Percentiles rank a stretch among this genome's conserved stretches.
These are phyloP conservation scores for Candida ponderosae DNA, from an alignment of 805 yeast genomes.

Conservation along the genomic window DNA sequence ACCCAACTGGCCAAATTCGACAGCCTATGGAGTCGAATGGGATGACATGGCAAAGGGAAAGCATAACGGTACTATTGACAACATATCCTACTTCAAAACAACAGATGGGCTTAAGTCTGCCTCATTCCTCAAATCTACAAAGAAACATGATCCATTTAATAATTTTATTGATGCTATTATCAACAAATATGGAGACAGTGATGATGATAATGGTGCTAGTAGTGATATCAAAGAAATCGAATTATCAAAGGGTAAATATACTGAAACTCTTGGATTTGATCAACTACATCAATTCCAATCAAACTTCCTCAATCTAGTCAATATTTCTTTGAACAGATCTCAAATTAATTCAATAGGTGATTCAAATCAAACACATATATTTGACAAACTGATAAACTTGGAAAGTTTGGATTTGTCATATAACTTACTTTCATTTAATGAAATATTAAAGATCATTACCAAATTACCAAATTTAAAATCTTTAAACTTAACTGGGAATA, in stretches of 20 bases:
- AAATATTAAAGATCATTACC: conserved; percentile 29
- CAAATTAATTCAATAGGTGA: conserved; percentile 21
- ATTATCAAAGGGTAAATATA: neutral
- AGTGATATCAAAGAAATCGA: conserved; percentile 56
- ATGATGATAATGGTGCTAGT: conserved; percentile 23
- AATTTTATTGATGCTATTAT: conserved; percentile 43
- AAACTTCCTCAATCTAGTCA: conserved; percentile 34
- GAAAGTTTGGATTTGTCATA: conserved; percentile 48
- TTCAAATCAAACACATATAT: neutral
- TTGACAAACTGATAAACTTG: conserved; percentile 27
- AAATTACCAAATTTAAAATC: conserved; percentile 28
- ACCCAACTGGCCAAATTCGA: conserved; percentile 49
- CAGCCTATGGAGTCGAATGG: conserved; percentile 83
- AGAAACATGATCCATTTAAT: conserved; percentile 22
- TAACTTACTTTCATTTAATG: conserved; percentile 41
- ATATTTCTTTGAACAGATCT: conserved; percentile 42
- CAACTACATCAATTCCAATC: conserved; percentile 40
- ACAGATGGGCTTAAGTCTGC: conserved; percentile 41
- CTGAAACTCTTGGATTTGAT: conserved; percentile 51
- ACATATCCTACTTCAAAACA: conserved; percentile 11
- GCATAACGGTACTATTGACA: conserved; percentile 45
- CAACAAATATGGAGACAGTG: conserved; percentile 36
- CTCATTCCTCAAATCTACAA: conserved; percentile 49
- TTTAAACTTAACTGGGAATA: conserved; percentile 50
- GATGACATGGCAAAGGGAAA: conserved; percentile 65